These are phyloP conservation scores for Vitis amurensis DNA, from an alignment of 164 flowering plant genomes.

Conservation along the genomic window DNA sequence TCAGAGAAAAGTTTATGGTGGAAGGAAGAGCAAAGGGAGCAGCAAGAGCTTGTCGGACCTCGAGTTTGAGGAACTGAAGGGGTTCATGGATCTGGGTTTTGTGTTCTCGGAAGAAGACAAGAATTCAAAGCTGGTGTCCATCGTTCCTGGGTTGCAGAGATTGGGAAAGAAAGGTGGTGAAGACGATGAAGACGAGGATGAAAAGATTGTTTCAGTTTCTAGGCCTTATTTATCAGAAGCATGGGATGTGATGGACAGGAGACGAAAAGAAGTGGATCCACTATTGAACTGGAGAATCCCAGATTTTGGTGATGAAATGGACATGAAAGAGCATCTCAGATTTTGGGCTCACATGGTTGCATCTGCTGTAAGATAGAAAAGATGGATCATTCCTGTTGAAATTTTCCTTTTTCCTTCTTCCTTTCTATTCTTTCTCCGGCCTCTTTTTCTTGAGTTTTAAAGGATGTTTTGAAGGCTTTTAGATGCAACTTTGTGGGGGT, in stretches of 20 bases:
- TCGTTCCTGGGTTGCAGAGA: constrained; percentile 34
- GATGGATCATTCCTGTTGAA: not conserved
- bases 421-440: not conserved
- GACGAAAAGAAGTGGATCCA: not conserved
- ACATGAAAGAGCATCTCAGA: constrained; percentile 30
- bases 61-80: constrained; percentile 35
- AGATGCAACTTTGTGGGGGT: too few relatives aligned
- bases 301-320: constrained; percentile 17
- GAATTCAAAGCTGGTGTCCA: constrained; percentile 23
- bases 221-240: constrained; percentile 43
- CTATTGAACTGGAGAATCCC: constrained; percentile 28
- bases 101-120: constrained; percentile 37
- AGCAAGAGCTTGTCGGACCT: constrained; percentile 39
- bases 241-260: constrained; percentile 18
- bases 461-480: not conserved
- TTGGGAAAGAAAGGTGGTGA: constrained; percentile 5
- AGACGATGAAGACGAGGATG: not conserved
- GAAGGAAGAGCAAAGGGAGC: not conserved
- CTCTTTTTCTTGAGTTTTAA: not conserved
- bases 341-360: constrained; percentile 43
- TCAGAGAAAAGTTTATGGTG: not conserved
- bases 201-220: constrained; percentile 3
- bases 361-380: constrained; percentile 29
- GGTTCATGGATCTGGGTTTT: constrained; percentile 44
- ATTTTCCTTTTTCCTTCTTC: not conserved